Base-by-base conservation (phyloP, 2,329 filamentous ascomycete genomes). In the Cladophialophora yegresii region DNA sequence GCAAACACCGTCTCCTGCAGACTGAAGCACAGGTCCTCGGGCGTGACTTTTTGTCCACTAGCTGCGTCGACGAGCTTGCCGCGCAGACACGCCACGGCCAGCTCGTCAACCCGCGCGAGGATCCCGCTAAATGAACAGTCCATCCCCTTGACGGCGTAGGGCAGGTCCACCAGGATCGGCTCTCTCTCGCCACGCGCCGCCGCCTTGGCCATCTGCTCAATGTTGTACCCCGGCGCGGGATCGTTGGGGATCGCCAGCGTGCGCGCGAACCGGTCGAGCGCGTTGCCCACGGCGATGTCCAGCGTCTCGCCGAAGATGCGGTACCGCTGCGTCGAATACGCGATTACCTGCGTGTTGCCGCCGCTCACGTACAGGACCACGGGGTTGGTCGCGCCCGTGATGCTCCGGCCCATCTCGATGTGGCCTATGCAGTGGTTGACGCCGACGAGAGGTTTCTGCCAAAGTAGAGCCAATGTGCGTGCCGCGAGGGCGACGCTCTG, bases 401-500 rank as follows among this genome's bases (percentile, higher is more conserved):
- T 96, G 65, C 90, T 85, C 57, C 95, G 85, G 33, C 95, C 95
- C 95, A 99, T 99, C 81, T 99, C 95, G 73, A 99, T 98, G 78
- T 99, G 95, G 50, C 95, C 95, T 54, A 99, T 91, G 77, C 95
- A 99, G 79, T 99, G 95, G 79, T 99, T 99, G 28, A 99, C 95
- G 26, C 92, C 93, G 2, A 99, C 89, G 43, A 99, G 82, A n/a
- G 90, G 87, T 77, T 91, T 92, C 59, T 82, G 84, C 95, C 95
- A 99, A 16, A 99, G 83, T 64, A 96, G 80, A 49, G 87, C 84
- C 33, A 98, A 81, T 67, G 90, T 91, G 65, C 95, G 85, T 22
- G 93, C 95, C 1, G 88, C 93, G 40, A 98, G 81, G 33, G 93
- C 93, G 13, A 96, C 92, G 66, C 88, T 88, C 67, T 93, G 90